Evolutionary conservation across 208 protist genomes (phyloP), one percentile per base, ranked within the genome.

Genomic region (Trypanosoma congolense): DNA sequence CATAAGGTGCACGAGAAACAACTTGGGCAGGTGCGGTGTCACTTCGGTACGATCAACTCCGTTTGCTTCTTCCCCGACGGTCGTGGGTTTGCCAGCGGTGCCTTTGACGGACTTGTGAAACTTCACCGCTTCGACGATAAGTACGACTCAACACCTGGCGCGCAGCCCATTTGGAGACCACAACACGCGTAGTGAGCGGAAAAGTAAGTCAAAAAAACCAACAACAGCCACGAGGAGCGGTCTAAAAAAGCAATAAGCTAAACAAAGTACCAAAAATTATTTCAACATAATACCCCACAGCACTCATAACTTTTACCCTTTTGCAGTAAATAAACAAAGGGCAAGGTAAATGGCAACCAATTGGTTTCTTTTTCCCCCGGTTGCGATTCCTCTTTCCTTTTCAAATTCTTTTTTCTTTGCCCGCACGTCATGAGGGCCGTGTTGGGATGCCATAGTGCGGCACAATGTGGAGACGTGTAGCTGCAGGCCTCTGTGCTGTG

Each of bases 41-140:
- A 99, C 67, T 99, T 99, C 73, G 98, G 98, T 90, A 98, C 98
- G 18, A 97, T 99, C 75, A 98, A 97, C 63, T 90, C 96, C 43
- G 71, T 99, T 49, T 73, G 75, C 28, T 98, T 98, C 71, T 82
- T 92, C 69, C 97, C 98, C 21, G 87, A 98, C 70, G 97, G 97
- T 36, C 80, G 72, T 53, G 81, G 88, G 31, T 98, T 96, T 52
- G 81, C 89, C 46, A 93, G 77, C 65, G 96, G 92, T 29, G 87
- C 81, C 64, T 93, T 98, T 75, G 97, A 99, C 61, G 96, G 96
- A 61, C 95, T 95, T 45, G 82, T 99, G 16, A 95, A 97, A 57
- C 61, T 98, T 35, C 92, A 98, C 78, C 74, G 88, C 65, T 97
- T 98, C 48, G 95, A 97, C 60, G 75, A 95, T 22, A 77, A 80